phyloP scores from a whole-genome alignment of 2,329 filamentous ascomycete genomes.

The Neonectria faginata region DNA sequence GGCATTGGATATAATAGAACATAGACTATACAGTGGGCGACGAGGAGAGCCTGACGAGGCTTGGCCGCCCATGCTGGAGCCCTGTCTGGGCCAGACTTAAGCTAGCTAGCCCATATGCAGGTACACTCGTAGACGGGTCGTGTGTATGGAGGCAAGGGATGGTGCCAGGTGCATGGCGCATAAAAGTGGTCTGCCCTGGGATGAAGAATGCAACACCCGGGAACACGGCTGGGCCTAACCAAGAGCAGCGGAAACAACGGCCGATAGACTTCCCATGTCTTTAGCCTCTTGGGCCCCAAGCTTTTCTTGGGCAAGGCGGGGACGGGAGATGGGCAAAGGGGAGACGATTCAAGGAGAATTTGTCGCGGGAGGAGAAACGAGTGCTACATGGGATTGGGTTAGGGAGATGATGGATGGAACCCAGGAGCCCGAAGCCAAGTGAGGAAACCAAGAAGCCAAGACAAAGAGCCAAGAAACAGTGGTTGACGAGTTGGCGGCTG shows the following conservation, averaged over 20 bases:
- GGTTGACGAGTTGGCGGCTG: not conserved
- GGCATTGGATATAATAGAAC: not conserved
- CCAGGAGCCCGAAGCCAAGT: not conserved
- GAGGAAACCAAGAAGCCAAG: not conserved
- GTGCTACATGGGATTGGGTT: not conserved
- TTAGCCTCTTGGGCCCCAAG: not conserved
- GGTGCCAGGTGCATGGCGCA: constrained; percentile 6
- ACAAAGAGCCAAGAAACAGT: not conserved
- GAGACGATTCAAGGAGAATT: not conserved
- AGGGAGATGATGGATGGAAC: not conserved
- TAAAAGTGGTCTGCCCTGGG: not conserved
- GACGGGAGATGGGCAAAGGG: constrained; percentile 1
- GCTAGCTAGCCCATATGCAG: constrained; percentile 18
- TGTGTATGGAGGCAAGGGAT: constrained; percentile 5
- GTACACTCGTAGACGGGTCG: constrained; percentile 14
- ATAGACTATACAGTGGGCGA: not conserved
- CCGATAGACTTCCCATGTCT: not conserved
- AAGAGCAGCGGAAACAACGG: not conserved
- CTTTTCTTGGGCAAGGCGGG: not conserved
- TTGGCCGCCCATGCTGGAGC: not conserved
- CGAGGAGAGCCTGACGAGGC: not conserved
- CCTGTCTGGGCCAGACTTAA: not conserved
- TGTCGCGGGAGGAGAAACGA: not conserved
- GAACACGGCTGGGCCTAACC: not conserved
- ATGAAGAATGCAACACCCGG: not conserved